Evolutionary conservation across 805 yeast genomes (phyloP).

Genomic region (Saturnispora kantuleensis): DNA sequence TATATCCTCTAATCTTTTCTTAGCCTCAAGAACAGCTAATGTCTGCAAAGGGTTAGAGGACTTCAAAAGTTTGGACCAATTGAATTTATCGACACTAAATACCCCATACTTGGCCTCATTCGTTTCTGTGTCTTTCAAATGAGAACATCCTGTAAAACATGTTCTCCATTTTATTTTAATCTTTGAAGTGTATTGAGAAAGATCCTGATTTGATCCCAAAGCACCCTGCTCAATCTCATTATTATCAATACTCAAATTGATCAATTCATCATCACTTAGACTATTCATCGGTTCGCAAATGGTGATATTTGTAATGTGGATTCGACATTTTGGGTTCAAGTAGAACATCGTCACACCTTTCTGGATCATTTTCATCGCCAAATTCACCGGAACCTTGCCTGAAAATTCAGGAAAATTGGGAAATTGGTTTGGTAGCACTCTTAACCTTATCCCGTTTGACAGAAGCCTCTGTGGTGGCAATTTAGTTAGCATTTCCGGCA

Average conservation of each 20-base stretch:
- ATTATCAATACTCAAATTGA: slow-evolving; percentile 20
- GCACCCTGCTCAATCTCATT: slow-evolving; percentile 14
- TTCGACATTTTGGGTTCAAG: slow-evolving; percentile 39
- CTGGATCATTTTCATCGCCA: slow-evolving; percentile 49
- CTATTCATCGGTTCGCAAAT: slow-evolving; percentile 24
- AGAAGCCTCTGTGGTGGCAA: slow-evolving; percentile 36
- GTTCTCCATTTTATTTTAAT: slow-evolving; percentile 49
- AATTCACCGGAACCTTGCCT: slow-evolving; percentile 46
- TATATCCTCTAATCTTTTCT: slow-evolving; percentile 9
- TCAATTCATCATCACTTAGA: slow-evolving; percentile 19
- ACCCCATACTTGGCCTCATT: slow-evolving; percentile 22
- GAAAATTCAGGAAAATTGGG: slow-evolving; percentile 46
- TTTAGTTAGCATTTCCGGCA: slow-evolving; percentile 41
- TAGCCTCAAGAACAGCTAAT: slow-evolving; percentile 9
- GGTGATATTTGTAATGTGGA: slow-evolving; percentile 40
- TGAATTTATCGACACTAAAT: slow-evolving; percentile 15
- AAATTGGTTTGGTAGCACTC: slow-evolving; percentile 48
- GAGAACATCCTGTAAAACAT: slow-evolving; percentile 42
- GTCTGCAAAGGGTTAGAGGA: slow-evolving; percentile 12
- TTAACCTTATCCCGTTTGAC: slow-evolving; percentile 37
- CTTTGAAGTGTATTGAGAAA: slow-evolving; percentile 37
- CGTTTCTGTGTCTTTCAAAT: slow-evolving; percentile 27
- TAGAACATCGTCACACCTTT: slow-evolving; percentile 44
- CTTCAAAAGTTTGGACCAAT: slow-evolving; percentile 15
- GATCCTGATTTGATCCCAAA: slow-evolving; percentile 7